Percentiles rank a stretch among this genome's conserved stretches.
Evolutionary conservation across 2,329 filamentous ascomycete genomes (phyloP).

Genomic region (Polychaeton citri): DNA sequence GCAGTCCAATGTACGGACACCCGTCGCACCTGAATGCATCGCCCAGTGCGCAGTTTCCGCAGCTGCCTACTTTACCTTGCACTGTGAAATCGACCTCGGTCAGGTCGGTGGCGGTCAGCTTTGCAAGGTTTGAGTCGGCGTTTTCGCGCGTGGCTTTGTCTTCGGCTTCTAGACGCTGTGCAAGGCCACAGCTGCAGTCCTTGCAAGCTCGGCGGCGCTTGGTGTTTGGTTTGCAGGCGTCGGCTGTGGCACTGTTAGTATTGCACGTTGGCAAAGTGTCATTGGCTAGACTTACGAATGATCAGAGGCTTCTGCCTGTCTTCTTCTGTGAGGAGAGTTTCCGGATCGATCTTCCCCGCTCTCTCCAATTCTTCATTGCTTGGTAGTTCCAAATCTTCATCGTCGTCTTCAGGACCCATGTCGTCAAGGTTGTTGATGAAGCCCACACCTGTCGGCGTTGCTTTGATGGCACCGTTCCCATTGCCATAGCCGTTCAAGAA

Average conservation of each 20-base stretch:
- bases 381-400: slow-evolving; percentile 22
- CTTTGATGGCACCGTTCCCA: slow-evolving; percentile 23
- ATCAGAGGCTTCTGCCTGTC: slow-evolving; percentile 66
- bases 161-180: slow-evolving; percentile 73
- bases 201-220: slow-evolving; percentile 92
- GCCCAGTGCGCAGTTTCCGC: slow-evolving; percentile 84
- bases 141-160: slow-evolving; percentile 54
- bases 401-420: slow-evolving; percentile 36
- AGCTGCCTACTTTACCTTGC: slow-evolving; percentile 90
- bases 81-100: slow-evolving; percentile 93
- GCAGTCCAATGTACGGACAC: slow-evolving; percentile 79
- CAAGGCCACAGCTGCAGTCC: slow-evolving; percentile 91
- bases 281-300: slow-evolving; percentile 45
- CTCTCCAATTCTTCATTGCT: slow-evolving; percentile 33
- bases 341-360: slow-evolving; percentile 84
- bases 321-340: slow-evolving; percentile 71
- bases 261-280: slow-evolving; percentile 1
- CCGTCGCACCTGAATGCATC: slow-evolving; percentile 58
- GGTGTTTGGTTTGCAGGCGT: slow-evolving; percentile 77
- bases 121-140: slow-evolving; percentile 44
- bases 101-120: slow-evolving; percentile 64
- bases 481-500: slow-evolving; percentile 24
- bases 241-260: slow-evolving; percentile 40
- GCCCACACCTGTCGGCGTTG: slow-evolving; percentile 46
- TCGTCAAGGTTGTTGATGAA: slow-evolving; percentile 53